Evolutionary conservation across 2,329 filamentous ascomycete genomes (phyloP).

Genomic region (Aspergillus fischeri): DNA sequence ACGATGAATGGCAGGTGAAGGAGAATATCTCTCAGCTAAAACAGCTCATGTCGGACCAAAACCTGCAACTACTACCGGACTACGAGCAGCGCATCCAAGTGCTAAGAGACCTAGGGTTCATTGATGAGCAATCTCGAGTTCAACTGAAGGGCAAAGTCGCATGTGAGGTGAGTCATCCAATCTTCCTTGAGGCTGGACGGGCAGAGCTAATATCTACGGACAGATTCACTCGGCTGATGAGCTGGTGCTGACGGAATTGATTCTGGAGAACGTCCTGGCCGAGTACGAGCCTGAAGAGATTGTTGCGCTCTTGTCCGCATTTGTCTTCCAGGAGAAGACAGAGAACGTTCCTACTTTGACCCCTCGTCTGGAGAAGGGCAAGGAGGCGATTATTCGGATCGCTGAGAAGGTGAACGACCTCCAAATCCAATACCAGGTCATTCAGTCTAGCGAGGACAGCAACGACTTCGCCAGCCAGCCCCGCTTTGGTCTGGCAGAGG

Average conservation of each 20-base stretch:
- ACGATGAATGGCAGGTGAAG: conserved; percentile 94
- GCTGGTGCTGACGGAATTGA: conserved; percentile 89
- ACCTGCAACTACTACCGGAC: conserved; percentile 89
- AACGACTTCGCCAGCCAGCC: conserved; percentile 87
- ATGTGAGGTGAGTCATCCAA: conserved; percentile 61
- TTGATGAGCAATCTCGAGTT: conserved; percentile 81
- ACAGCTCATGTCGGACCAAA: conserved; percentile 89
- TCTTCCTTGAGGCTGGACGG: too few species aligned
- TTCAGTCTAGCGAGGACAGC: conserved; percentile 80
- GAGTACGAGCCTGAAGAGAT: conserved; percentile 96
- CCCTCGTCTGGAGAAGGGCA: conserved; percentile 73
- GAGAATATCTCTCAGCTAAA: conserved; percentile 87
- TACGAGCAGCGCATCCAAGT: conserved; percentile 94
- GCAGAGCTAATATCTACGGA: conserved; percentile 1
- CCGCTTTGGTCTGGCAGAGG: conserved; percentile 90
- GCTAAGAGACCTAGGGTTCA: conserved; percentile 84
- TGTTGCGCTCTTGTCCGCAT: conserved; percentile 84
- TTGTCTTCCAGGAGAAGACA: conserved; percentile 98
- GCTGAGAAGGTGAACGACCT: conserved; percentile 88
- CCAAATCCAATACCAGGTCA: conserved; percentile 87
- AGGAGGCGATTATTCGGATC: conserved; percentile 80
- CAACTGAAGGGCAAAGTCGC: conserved; percentile 97
- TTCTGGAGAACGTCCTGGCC: conserved; percentile 93
- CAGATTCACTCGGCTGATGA: conserved; percentile 92
- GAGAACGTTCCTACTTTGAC: conserved; percentile 75